Evolutionary conservation across 2,329 filamentous ascomycete genomes (phyloP).

Genomic region (Sclerotiophoma versabilis): DNA sequence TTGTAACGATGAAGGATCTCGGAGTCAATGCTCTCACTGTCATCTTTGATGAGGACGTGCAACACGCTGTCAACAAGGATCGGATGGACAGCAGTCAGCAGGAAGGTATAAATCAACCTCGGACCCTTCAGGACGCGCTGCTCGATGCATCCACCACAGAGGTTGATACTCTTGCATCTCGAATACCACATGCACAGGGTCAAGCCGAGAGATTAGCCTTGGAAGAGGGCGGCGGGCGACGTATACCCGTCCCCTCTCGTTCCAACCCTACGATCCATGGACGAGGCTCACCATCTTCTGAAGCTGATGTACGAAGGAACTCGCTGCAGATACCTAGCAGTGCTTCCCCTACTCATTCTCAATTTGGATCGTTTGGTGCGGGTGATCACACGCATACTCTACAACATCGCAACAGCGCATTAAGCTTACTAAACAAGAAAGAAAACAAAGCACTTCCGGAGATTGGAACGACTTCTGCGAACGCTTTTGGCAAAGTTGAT

Average conservation of each 20-base stretch:
- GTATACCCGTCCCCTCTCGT: constrained; percentile 34
- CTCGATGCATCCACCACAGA: constrained; percentile 91
- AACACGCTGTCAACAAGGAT: constrained; percentile 54
- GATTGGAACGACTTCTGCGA: constrained; percentile 68
- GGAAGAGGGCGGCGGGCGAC: constrained; percentile 30
- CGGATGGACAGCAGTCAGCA: constrained; percentile 41
- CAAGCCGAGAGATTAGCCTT: constrained; percentile 47
- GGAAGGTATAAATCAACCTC: constrained; percentile 55
- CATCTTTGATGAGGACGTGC: constrained; percentile 79
- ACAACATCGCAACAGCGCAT: constrained; percentile 62
- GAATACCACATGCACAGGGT: constrained; percentile 50
- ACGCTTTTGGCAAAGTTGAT: constrained; percentile 70
- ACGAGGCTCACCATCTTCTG: constrained; percentile 37
- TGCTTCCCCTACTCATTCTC: constrained; percentile 37
- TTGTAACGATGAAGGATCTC: constrained; percentile 77
- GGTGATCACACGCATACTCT: constrained; percentile 48
- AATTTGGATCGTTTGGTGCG: constrained; percentile 39
- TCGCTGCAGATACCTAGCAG: constrained; percentile 39
- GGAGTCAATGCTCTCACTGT: constrained; percentile 86
- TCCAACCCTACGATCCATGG: constrained; percentile 25
- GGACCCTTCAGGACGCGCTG: constrained; percentile 88
- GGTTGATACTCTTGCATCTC: constrained; percentile 67
- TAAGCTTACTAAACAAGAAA: constrained; percentile 65
- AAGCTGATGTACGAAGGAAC: constrained; percentile 45
- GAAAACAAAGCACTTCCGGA: constrained; percentile 70